These are phyloP conservation scores for Diversispora eburnea DNA, from an alignment of 192 early-diverging fungal species.

Conservation along the genomic window DNA sequence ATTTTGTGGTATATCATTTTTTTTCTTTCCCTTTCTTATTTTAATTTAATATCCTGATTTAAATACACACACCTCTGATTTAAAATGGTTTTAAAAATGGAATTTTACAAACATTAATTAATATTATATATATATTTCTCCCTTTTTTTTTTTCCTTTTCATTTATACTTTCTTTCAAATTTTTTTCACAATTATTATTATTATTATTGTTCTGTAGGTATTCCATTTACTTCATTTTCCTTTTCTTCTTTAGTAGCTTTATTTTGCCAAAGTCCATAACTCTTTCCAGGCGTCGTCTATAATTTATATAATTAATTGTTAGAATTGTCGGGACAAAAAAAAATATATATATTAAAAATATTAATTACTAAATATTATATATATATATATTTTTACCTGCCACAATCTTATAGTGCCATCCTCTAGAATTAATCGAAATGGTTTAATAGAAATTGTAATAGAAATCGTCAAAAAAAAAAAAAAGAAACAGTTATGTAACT, in stretches of 20 bases:
- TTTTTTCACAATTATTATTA: not conserved
- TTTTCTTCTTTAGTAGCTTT: conserved; percentile 41
- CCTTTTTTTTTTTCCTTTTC: not conserved
- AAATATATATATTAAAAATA: not conserved
- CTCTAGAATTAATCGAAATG: conserved; percentile 40
- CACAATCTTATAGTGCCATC: conserved; percentile 90
- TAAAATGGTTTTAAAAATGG: too few species aligned
- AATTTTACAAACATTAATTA: too few species aligned
- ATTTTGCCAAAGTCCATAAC: conserved; percentile 81
- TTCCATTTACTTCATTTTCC: conserved; percentile 28
- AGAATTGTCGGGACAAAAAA: not conserved
- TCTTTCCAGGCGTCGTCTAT: conserved; percentile 65
- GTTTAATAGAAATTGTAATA: too few species aligned
- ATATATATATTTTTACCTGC: conserved; percentile 47
- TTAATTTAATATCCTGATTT: too few species aligned
- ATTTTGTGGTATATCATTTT: too few species aligned
- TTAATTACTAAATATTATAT: too few species aligned
- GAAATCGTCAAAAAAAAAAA: not conserved
- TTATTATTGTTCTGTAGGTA: conserved; percentile 15
- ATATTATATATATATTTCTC: too few species aligned
- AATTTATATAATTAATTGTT: not conserved
- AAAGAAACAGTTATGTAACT: not conserved
- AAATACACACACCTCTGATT: too few species aligned
- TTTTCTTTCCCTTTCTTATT: too few species aligned
- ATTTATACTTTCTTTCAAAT: not conserved